A percentile compares a stretch with the other conserved stretches of the same genome.
Evolutionary conservation across 2,329 filamentous ascomycete genomes (phyloP).

Genomic region (Ceratocystis colombiana): DNA sequence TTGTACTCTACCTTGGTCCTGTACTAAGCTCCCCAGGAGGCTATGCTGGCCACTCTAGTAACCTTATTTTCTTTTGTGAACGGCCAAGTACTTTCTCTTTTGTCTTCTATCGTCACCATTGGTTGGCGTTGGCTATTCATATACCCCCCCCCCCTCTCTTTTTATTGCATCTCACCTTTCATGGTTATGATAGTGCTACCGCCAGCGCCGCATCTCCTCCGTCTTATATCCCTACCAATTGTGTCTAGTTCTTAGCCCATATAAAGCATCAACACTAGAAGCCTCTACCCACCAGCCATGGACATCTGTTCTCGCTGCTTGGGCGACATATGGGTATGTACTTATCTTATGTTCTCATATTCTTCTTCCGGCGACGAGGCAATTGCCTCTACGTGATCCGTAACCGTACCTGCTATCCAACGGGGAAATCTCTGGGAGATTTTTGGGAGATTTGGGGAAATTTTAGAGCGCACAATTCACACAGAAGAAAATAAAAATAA

Average conservation of each 20-base stretch:
- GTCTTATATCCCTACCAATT: neutral
- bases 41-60: neutral
- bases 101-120: neutral
- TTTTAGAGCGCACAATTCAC: neutral
- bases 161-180: neutral
- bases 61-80: neutral
- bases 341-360: neutral
- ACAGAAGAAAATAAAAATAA: neutral
- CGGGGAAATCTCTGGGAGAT: slow-evolving; percentile 2
- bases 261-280: neutral
- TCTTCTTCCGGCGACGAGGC: neutral
- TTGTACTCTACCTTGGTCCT: too few relatives aligned
- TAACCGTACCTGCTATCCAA: neutral
- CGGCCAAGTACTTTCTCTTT: neutral
- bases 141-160: neutral
- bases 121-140: neutral
- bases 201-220: neutral
- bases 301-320: slow-evolving; percentile 15
- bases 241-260: neutral
- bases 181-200: neutral
- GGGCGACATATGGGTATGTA: slow-evolving; percentile 10
- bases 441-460: neutral
- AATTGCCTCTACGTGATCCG: neutral
- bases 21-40: neutral
- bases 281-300: neutral